Conservation (phyloP, 139 green algal species). For the Chlamydomonas sphaeroides region DNA sequence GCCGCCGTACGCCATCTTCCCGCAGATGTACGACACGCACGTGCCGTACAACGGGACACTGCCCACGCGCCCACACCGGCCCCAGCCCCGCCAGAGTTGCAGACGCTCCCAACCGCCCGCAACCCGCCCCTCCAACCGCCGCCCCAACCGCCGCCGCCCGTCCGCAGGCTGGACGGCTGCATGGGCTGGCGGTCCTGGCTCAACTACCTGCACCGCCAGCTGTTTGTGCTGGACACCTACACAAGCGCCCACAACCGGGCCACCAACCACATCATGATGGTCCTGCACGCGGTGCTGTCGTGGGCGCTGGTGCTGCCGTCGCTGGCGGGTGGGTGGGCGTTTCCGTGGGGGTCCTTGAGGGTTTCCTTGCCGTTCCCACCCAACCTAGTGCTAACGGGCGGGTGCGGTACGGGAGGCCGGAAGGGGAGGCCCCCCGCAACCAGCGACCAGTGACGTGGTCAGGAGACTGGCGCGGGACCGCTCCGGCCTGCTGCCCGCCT, state of each 20-base stretch:
- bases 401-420: no score
- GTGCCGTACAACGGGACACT: no score
- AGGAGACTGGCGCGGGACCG: no score
- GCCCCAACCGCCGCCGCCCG: background rate
- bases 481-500: no score
- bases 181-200: slow-evolving; percentile 69
- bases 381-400: no score
- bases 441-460: no score
- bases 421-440: no score
- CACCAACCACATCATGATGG: slow-evolving; percentile 78
- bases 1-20: slow-evolving; percentile 79
- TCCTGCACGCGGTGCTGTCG: slow-evolving; percentile 71
- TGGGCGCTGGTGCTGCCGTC: slow-evolving; percentile 65
- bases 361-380: no score
- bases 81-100: no score
- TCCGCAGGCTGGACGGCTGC: slow-evolving; percentile 43
- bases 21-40: slow-evolving; percentile 80
- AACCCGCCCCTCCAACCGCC: background rate
- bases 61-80: no score
- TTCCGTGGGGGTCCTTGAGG: no score
- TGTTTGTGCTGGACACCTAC: slow-evolving; percentile 95
- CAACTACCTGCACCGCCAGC: slow-evolving; percentile 94
- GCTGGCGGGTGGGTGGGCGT: slow-evolving; percentile 36
- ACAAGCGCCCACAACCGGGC: slow-evolving; percentile 49
- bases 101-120: background rate